Evolutionary conservation across 805 yeast genomes (phyloP), one percentile per base, ranked within the genome.

Genomic region (Barnettozyma botsteinii): DNA sequence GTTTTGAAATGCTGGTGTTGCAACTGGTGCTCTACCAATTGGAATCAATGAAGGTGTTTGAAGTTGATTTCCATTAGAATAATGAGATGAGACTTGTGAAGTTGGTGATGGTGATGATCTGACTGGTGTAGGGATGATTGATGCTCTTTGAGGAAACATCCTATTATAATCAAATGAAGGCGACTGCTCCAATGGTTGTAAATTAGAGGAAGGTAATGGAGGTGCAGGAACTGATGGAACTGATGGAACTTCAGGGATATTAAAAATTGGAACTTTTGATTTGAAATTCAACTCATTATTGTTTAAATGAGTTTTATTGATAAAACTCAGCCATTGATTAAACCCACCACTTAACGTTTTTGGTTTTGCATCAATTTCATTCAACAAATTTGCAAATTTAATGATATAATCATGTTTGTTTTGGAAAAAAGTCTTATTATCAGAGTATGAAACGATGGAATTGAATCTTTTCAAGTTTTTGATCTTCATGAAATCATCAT

Each of bases 341-440:
- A 62, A 67, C 2, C 77, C 77, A 19, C 77, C 77, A 17, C 63
- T 50, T 21, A 73, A 45, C 26, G 52, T 46, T 23, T 59, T 59
- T 17, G 65, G 35, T 7, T 43, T 25, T 7, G 50, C 32, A 7
- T 36, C 31, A 6, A 33, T 32, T 15, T 45, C 48, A 2, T 37
- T 33, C n/a, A 56, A 33, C 11, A 53, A 25, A 2, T 50, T 45
- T 21, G 58, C 54, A n/a, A 64, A 53, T 18, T 60, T 55, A 8
- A 59, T 51, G 21, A 60, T 49, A 35, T 59, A 65, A 42, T 66
- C 69, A 37, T 54, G 52, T 14, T 53, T 49, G 4, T 50, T 39
- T 7, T 43, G 40, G 56, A 65, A 51, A 33, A 51, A 57, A 1
- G 67, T 64, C 21, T 51, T 52, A 45, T 56, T 52, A 45, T 66